phyloP scores from a whole-genome alignment of 176 grass and related monocot species.

The Tuctoria greenei region DNA sequence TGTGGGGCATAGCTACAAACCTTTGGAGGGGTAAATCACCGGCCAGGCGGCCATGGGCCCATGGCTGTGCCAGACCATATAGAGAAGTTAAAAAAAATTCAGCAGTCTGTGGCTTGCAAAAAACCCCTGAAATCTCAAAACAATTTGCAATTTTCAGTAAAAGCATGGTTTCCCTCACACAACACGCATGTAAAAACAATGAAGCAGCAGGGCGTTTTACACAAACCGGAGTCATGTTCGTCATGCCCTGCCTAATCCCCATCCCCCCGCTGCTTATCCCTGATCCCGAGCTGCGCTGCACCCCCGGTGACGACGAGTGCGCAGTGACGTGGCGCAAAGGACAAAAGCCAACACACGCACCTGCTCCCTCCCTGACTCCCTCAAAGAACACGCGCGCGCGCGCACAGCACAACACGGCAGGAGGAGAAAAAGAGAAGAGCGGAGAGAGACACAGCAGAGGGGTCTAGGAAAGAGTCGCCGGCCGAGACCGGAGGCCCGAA shows the following conservation, averaged over 20 bases:
- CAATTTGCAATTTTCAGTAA: neutral
- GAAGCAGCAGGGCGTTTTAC: neutral
- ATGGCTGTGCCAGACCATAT: neutral
- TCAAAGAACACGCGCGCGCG: constrained; percentile 27
- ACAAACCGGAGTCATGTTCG: neutral
- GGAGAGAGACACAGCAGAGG: neutral
- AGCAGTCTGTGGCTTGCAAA: neutral
- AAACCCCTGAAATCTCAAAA: neutral
- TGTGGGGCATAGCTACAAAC: neutral
- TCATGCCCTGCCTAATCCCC: neutral
- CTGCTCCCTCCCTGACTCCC: constrained; percentile 9
- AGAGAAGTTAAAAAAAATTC: neutral
- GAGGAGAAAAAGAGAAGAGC: neutral
- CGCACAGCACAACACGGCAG: constrained; percentile 12
- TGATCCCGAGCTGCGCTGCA: constrained; percentile 3
- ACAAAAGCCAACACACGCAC: constrained; percentile 9
- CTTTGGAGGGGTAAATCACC: neutral
- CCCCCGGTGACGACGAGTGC: constrained; percentile 9
- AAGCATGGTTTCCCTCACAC: neutral
- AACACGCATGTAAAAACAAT: neutral
- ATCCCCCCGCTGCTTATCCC: constrained; percentile 20
- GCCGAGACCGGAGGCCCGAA: neutral
- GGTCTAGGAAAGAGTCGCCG: constrained; percentile 9
- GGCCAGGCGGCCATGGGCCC: too few relatives aligned
- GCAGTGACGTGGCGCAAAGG: constrained; percentile 35